A percentile compares a stretch with the other conserved stretches of the same genome.
phyloP scores from a whole-genome alignment of 768 basidiomycete genomes.

The Suillus spraguei region DNA sequence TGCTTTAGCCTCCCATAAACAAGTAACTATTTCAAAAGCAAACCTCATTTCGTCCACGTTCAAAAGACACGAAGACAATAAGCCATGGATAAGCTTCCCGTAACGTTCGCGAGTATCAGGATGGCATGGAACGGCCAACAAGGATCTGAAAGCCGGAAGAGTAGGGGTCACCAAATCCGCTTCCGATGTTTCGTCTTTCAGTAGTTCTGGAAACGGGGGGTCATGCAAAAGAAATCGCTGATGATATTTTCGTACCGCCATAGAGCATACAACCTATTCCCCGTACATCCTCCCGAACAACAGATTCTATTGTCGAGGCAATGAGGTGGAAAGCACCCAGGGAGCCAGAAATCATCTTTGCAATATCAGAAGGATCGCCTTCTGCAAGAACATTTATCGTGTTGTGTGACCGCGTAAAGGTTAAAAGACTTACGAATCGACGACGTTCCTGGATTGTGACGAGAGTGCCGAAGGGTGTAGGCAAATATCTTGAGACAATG shows the following conservation, averaged over 20 bases:
- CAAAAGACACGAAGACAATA: conserved; percentile 82
- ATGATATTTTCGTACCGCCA: conserved; percentile 47
- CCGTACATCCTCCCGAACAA: conserved; percentile 73
- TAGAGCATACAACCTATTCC: conserved; percentile 82
- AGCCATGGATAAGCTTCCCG: conserved; percentile 66
- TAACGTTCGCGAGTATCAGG: conserved; percentile 53
- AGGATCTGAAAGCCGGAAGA: conserved; percentile 73
- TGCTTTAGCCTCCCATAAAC: conserved; percentile 12
- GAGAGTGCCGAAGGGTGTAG: conserved; percentile 73
- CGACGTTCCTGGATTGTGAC: conserved; percentile 55
- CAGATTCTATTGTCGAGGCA: conserved; percentile 54
- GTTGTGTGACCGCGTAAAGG: background rate
- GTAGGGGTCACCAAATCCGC: conserved; percentile 81
- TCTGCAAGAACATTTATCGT: conserved; percentile 38
- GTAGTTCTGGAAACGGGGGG: conserved; percentile 51
- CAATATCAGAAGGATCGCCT: conserved; percentile 55
- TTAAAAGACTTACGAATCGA: conserved; percentile 46
- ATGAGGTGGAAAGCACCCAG: conserved; percentile 65
- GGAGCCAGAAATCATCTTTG: conserved; percentile 63
- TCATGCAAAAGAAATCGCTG: conserved; percentile 14
- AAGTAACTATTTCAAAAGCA: conserved; percentile 25
- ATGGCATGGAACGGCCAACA: conserved; percentile 56
- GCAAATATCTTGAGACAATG: conserved; percentile 86
- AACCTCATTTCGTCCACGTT: conserved; percentile 94
- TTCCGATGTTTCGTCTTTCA: conserved; percentile 84